Conservation (phyloP, 1,284 basidiomycete species). For the Exobasidium rhododendri region DNA sequence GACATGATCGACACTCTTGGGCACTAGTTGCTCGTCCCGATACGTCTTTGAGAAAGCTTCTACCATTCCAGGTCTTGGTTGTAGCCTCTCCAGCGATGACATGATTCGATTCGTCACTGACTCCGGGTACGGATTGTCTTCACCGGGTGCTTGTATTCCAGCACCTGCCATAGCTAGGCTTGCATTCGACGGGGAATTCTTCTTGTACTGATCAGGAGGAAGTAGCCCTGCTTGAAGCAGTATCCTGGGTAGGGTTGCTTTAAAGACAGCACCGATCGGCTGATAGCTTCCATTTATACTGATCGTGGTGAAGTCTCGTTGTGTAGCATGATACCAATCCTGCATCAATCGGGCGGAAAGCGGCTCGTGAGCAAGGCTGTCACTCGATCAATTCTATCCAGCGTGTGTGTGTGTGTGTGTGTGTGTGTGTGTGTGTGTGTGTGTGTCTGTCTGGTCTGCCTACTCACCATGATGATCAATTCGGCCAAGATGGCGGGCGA, state of each 20-base stretch:
- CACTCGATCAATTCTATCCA: no score
- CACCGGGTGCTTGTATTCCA: background rate
- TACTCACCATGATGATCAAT: constrained; percentile 30
- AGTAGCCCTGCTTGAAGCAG: constrained; percentile 37
- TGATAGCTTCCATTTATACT: constrained; percentile 35
- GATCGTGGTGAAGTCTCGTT: constrained; percentile 40
- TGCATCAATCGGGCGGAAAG: no score
- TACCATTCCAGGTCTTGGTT: constrained; percentile 39
- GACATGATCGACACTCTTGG: background rate
- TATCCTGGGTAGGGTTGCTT: constrained; percentile 32
- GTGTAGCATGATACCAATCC: constrained; percentile 47
- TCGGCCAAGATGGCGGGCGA: constrained; percentile 31
- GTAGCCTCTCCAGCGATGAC: constrained; percentile 29
- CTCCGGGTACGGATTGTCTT: constrained; percentile 24
- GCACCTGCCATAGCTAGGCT: background rate
- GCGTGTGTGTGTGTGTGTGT: no score
- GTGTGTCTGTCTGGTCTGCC: no score
- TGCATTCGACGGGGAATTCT: background rate
- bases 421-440: no score
- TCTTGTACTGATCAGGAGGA: constrained; percentile 10
- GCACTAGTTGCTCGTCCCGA: constrained; percentile 18
- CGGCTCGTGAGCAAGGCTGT: no score
- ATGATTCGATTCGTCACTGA: constrained; percentile 32
- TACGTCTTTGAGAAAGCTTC: constrained; percentile 34
- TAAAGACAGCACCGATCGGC: constrained; percentile 39